A percentile compares a stretch with the other conserved stretches of the same genome.
Conservation (phyloP, 495 filamentous ascomycete genomes). For the Lichina pygmaea region DNA sequence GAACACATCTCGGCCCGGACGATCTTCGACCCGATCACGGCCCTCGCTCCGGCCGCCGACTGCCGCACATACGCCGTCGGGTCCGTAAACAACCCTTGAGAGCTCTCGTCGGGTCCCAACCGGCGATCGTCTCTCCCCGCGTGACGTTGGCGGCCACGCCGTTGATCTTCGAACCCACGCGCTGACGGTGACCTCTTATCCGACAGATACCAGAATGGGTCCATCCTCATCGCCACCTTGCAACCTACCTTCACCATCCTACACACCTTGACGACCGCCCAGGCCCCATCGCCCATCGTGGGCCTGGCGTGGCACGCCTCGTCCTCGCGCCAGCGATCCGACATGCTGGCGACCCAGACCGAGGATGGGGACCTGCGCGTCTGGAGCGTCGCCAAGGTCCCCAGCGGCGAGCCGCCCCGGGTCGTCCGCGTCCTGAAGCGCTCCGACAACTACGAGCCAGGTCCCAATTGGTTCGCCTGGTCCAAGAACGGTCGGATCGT, state of each 20-base stretch:
- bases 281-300: constrained; percentile 66
- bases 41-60: constrained; percentile 72
- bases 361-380: constrained; percentile 79
- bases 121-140: neutral
- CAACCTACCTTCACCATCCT: constrained; percentile 85
- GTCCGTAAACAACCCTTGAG: constrained; percentile 19
- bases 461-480: constrained; percentile 92
- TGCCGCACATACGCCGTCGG: constrained; percentile 93
- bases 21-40: constrained; percentile 79
- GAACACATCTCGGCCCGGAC: constrained; percentile 85
- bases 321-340: constrained; percentile 86
- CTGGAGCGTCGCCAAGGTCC: constrained; percentile 84
- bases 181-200: neutral
- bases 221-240: constrained; percentile 67
- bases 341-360: constrained; percentile 89
- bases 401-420: constrained; percentile 44
- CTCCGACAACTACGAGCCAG: constrained; percentile 38
- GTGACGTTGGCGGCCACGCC: neutral
- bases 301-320: constrained; percentile 94
- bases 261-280: constrained; percentile 62
- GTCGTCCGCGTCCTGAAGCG: constrained; percentile 72
- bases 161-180: neutral
- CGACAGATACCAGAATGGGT: constrained; percentile 74
- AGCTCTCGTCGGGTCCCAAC: neutral
- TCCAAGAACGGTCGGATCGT: constrained; percentile 92